Conservation (phyloP, 176 grass and related monocot species). For the Cenchrus fungigraminus region DNA sequence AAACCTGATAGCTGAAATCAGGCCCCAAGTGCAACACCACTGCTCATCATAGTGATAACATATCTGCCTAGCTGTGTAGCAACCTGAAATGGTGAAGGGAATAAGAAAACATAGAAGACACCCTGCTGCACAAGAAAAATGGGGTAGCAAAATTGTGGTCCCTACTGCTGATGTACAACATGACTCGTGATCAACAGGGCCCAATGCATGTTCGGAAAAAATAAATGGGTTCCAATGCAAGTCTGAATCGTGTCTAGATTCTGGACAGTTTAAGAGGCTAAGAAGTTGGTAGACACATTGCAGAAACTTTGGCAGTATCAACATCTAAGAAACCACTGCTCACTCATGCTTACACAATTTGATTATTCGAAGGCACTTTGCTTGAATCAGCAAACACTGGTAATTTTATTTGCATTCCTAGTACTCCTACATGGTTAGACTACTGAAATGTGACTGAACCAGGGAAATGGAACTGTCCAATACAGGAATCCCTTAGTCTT, state of each 20-base stretch:
- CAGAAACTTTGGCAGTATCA: background rate
- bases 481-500: background rate
- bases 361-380: background rate
- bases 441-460: background rate
- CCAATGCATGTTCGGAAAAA: too few relatives aligned
- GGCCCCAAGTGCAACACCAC: constrained; percentile 57
- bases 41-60: constrained; percentile 83
- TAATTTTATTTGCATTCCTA: background rate
- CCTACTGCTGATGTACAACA: too few relatives aligned
- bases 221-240: background rate
- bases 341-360: background rate
- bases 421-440: background rate
- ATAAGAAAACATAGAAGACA: too few relatives aligned
- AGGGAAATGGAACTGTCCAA: too few relatives aligned
- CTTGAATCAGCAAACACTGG: background rate
- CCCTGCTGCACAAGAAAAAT: too few relatives aligned
- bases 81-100: too few relatives aligned
- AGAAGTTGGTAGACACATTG: background rate
- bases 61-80: constrained; percentile 47
- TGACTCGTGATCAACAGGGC: too few relatives aligned
- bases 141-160: too few relatives aligned
- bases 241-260: background rate
- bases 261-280: background rate
- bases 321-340: background rate
- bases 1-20: constrained; percentile 96